phyloP scores from a whole-genome alignment of 1,284 basidiomycete species.

The Pyrrhoderma noxium region DNA sequence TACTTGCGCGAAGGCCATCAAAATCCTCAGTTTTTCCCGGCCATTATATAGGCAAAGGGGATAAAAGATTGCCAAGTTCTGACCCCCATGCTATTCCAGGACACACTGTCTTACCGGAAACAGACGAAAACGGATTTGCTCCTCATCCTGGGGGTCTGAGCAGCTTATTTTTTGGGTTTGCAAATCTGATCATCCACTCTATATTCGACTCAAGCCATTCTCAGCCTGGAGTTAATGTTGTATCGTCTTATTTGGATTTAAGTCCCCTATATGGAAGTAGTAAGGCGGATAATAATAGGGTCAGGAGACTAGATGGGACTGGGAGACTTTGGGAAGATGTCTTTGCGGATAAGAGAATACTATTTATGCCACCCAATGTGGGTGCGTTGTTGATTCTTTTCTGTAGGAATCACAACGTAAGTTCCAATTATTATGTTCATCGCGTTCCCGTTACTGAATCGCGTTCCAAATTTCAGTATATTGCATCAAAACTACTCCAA shows the following conservation, averaged over 20 bases:
- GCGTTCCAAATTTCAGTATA: conserved; percentile 60
- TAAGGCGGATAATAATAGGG: conserved; percentile 70
- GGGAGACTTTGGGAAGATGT: conserved; percentile 62
- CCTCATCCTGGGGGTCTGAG: conserved; percentile 40
- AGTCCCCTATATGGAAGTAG: conserved; percentile 62
- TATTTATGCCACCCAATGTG: conserved; percentile 72
- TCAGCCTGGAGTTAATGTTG: conserved; percentile 54
- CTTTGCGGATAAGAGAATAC: conserved; percentile 61
- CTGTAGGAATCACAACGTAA: conserved; percentile 79
- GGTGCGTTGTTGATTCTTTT: conserved; percentile 72
- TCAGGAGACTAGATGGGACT: conserved; percentile 57
- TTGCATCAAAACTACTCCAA: conserved; percentile 67
- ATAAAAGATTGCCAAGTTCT: conserved; percentile 32
- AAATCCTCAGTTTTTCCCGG: conserved; percentile 36
- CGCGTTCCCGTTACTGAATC: neutral
- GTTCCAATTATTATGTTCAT: conserved; percentile 22
- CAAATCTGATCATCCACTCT: conserved; percentile 68
- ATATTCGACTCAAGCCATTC: conserved; percentile 58
- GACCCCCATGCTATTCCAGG: conserved; percentile 10
- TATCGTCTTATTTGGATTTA: conserved; percentile 73
- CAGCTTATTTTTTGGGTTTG: conserved; percentile 70
- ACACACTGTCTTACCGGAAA: conserved; percentile 12
- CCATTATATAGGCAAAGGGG: too few relatives aligned
- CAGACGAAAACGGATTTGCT: conserved; percentile 12
- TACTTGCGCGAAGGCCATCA: conserved; percentile 51